phyloP scores from a whole-genome alignment of 1,284 basidiomycete genomes.

The Apiotrichum domesticum region DNA sequence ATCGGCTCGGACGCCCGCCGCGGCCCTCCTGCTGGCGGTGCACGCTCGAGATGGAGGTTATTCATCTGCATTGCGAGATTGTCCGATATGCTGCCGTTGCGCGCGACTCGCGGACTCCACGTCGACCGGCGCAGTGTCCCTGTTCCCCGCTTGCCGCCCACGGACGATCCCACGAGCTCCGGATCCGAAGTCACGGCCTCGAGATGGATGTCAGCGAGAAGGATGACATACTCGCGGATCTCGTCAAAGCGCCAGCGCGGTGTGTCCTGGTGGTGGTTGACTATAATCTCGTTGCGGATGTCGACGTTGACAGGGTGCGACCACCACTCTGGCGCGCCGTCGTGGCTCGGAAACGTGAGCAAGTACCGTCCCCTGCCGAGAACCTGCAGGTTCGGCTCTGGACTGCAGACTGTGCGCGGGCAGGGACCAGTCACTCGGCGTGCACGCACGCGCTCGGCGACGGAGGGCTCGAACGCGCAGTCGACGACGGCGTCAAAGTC shows the following conservation, averaged over 20 bases:
- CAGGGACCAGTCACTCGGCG: background rate
- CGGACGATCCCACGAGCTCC: background rate
- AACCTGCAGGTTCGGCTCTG: background rate
- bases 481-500: background rate
- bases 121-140: background rate
- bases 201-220: background rate
- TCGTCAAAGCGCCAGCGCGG: conserved; percentile 2
- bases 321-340: background rate
- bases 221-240: conserved; percentile 1
- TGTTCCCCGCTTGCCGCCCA: background rate
- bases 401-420: background rate
- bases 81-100: background rate
- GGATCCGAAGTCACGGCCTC: background rate
- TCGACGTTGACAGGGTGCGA: background rate
- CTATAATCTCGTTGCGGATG: background rate
- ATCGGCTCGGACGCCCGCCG: background rate
- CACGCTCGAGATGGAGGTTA: background rate
- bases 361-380: background rate
- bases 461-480: background rate
- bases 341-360: background rate
- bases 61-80: background rate
- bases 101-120: background rate
- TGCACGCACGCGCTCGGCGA: background rate
- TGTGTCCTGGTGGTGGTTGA: background rate
- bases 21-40: background rate